Conservation (phyloP, 495 filamentous ascomycete genomes). For the Rhypophila decipiens region DNA sequence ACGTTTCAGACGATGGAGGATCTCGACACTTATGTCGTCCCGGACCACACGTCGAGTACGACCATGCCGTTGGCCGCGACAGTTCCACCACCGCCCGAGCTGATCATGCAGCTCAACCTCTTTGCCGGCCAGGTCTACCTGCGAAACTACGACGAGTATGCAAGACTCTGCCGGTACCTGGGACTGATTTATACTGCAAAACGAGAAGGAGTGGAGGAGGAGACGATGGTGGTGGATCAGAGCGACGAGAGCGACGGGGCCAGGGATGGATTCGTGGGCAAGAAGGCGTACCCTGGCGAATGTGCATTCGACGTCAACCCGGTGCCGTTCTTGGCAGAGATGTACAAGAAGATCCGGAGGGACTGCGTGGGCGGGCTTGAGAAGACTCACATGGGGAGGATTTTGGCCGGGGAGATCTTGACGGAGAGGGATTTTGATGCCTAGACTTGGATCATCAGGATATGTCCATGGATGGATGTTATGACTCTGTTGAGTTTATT, state of each 20-base stretch:
- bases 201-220: slow-evolving; percentile 8
- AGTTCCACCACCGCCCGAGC: slow-evolving; percentile 12
- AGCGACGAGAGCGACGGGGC: too few relatives aligned
- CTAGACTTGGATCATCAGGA: too few relatives aligned
- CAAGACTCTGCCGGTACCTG: slow-evolving; percentile 46
- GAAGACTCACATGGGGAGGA: slow-evolving; percentile 47
- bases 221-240: too few relatives aligned
- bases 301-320: slow-evolving; percentile 38
- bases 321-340: slow-evolving; percentile 43
- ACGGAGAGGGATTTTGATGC: slow-evolving; percentile 22
- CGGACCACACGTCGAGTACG: too few relatives aligned
- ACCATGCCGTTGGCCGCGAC: not conserved
- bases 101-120: slow-evolving; percentile 50
- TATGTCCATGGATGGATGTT: too few relatives aligned
- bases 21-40: slow-evolving; percentile 36
- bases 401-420: slow-evolving; percentile 39
- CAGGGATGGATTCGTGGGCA: slow-evolving; percentile 42
- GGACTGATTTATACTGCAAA: slow-evolving; percentile 33
- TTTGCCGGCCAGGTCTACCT: slow-evolving; percentile 66
- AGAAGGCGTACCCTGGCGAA: slow-evolving; percentile 16
- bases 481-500: too few relatives aligned
- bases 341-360: slow-evolving; percentile 44
- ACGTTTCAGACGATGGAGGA: slow-evolving; percentile 41
- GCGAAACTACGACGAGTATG: slow-evolving; percentile 45
- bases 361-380: slow-evolving; percentile 1